Conservation (phyloP, 129 eudicot genomes). For the carrot (Daucus carota) region DNA sequence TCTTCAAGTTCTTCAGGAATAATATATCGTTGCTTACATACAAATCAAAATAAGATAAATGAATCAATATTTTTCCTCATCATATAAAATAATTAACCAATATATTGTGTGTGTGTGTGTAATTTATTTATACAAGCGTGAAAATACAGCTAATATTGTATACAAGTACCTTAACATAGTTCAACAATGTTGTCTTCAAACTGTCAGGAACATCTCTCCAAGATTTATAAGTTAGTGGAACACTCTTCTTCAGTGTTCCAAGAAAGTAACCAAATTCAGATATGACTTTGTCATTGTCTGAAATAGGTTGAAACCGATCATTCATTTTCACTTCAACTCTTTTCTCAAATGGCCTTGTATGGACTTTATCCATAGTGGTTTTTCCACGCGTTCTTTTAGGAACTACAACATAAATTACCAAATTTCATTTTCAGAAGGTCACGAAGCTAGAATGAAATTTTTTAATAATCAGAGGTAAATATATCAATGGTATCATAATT, state of each 20-base stretch:
- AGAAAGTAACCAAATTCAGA: background rate
- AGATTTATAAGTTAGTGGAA: background rate
- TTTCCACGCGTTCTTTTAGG: background rate
- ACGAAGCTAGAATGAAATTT: too few species aligned
- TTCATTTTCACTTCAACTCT: background rate
- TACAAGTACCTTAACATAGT: background rate
- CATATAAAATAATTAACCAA: background rate
- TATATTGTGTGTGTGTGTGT: too few species aligned
- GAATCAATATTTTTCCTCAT: too few species aligned
- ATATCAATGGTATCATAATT: too few species aligned
- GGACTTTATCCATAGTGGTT: background rate
- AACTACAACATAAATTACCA: background rate
- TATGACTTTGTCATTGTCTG: background rate
- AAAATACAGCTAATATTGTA: background rate
- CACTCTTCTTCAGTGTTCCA: background rate
- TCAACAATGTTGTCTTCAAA: background rate
- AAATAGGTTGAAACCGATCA: background rate
- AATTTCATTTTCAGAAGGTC: too few species aligned
- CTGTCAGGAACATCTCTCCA: background rate
- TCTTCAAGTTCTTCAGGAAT: background rate
- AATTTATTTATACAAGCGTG: too few species aligned
- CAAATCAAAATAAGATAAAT: too few species aligned
- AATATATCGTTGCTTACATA: background rate
- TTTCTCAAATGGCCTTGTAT: background rate
- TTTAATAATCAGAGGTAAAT: too few species aligned